Conservation (phyloP, 176 grass and related monocot species). For the Otatea glauca region DNA sequence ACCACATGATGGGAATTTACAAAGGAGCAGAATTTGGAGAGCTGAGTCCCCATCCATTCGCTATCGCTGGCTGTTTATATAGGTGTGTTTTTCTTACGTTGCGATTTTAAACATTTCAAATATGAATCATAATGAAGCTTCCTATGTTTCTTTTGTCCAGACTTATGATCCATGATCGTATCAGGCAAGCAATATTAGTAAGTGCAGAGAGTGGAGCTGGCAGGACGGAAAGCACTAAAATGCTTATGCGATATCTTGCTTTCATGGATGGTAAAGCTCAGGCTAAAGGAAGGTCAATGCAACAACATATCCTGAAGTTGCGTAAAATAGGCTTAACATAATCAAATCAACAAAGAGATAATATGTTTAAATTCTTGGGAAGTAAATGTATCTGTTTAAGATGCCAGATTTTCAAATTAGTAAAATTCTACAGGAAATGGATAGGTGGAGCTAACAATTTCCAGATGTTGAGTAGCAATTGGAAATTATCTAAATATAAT, state of each 20-base stretch:
- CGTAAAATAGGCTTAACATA: too few relatives aligned
- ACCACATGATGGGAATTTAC: conserved; percentile 94
- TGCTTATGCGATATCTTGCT: conserved; percentile 91
- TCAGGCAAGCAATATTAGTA: conserved; percentile 89
- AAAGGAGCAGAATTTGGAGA: conserved; percentile 91
- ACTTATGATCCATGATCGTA: conserved; percentile 76
- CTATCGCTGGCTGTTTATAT: conserved; percentile 84
- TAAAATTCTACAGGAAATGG: too few relatives aligned
- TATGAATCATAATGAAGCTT: conserved; percentile 22
- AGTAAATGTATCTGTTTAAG: too few relatives aligned
- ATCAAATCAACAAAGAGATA: too few relatives aligned
- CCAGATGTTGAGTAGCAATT: too few relatives aligned
- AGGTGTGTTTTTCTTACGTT: conserved; percentile 48
- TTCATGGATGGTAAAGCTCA: conserved; percentile 78
- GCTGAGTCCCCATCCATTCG: conserved; percentile 92
- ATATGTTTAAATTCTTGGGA: too few relatives aligned
- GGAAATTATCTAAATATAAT: too few relatives aligned
- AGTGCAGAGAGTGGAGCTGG: conserved; percentile 96
- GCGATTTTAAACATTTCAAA: neutral
- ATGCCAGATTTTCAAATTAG: too few relatives aligned
- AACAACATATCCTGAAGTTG: conserved; percentile 90
- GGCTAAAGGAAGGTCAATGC: conserved; percentile 77
- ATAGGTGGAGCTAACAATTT: too few relatives aligned
- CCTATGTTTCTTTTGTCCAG: conserved; percentile 49
- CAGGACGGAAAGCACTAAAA: conserved; percentile 95